Conservation (phyloP, 2,329 filamentous ascomycete species). For the Paraconiothyrium sp. region DNA sequence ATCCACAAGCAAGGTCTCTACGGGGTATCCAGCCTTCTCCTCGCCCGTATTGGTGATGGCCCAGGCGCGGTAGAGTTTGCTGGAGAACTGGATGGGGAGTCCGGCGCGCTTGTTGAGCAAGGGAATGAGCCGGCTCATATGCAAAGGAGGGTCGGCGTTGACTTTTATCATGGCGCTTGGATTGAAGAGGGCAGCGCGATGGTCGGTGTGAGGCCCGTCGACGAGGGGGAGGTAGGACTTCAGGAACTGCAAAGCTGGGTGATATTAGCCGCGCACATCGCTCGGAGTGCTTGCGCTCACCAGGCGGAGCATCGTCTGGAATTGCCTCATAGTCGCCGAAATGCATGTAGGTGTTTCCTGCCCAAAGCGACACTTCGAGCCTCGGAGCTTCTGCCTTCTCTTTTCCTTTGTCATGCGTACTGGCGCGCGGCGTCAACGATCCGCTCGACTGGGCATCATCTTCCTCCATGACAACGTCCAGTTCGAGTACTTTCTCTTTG, state of each 20-base stretch:
- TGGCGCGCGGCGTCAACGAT: not conserved
- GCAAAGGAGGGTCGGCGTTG: not conserved
- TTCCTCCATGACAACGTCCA: no score
- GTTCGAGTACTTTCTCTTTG: no score
- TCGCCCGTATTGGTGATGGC: slow-evolving; percentile 2
- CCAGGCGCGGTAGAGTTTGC: slow-evolving; percentile 8
- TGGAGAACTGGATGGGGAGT: not conserved
- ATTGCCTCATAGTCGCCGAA: slow-evolving; percentile 8
- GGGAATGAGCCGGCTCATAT: not conserved
- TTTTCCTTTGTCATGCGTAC: not conserved
- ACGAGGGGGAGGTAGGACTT: slow-evolving; percentile 13
- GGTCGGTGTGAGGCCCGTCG: slow-evolving; percentile 1
- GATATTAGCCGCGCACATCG: not conserved
- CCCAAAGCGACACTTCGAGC: not conserved
- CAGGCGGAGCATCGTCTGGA: slow-evolving; percentile 14
- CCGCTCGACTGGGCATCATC: not conserved
- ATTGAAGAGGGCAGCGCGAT: not conserved
- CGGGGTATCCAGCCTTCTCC: not conserved
- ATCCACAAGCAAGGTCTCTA: slow-evolving; percentile 13
- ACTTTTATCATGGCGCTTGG: slow-evolving; percentile 7
- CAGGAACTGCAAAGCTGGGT: slow-evolving; percentile 15
- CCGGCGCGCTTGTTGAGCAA: not conserved
- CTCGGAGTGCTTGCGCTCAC: not conserved
- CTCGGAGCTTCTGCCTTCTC: not conserved
- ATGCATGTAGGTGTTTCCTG: slow-evolving; percentile 7